A percentile compares a stretch with the other conserved stretches of the same genome.
phyloP scores from a whole-genome alignment of 202 grass and related monocot species.

The Zizania palustris region DNA sequence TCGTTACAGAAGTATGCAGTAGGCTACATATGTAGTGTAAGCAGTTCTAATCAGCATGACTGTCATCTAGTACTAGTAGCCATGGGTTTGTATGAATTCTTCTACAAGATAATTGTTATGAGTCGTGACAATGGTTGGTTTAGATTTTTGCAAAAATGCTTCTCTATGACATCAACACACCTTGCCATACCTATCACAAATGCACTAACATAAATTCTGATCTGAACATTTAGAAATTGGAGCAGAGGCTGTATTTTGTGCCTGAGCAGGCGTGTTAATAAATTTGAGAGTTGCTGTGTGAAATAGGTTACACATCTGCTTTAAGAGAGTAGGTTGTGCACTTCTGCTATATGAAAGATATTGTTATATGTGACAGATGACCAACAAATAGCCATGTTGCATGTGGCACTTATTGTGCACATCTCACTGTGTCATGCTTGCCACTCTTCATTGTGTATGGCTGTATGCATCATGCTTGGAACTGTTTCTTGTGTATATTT shows the following conservation, averaged over 20 bases:
- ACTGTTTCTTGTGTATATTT: conserved; percentile 1
- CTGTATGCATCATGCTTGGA: neutral
- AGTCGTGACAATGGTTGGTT: neutral
- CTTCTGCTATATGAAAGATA: neutral
- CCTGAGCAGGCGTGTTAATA: neutral
- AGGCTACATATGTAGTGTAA: neutral
- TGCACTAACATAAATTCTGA: neutral
- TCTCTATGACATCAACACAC: neutral
- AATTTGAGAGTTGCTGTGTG: neutral
- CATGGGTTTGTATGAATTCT: neutral
- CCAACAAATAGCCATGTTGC: neutral
- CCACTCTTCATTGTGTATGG: neutral
- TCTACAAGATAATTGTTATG: neutral
- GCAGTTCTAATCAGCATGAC: neutral
- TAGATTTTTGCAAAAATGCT: neutral
- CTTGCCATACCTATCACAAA: neutral
- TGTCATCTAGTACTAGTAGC: neutral
- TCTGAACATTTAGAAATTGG: neutral
- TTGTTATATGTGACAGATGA: neutral
- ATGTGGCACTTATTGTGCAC: neutral
- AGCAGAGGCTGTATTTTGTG: neutral
- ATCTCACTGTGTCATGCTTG: neutral
- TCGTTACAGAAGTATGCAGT: neutral
- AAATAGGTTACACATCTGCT: neutral
- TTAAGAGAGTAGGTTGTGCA: neutral